phyloP scores from a whole-genome alignment of 2,329 filamentous ascomycete species.

The Neopestalotiopsis sp. region DNA sequence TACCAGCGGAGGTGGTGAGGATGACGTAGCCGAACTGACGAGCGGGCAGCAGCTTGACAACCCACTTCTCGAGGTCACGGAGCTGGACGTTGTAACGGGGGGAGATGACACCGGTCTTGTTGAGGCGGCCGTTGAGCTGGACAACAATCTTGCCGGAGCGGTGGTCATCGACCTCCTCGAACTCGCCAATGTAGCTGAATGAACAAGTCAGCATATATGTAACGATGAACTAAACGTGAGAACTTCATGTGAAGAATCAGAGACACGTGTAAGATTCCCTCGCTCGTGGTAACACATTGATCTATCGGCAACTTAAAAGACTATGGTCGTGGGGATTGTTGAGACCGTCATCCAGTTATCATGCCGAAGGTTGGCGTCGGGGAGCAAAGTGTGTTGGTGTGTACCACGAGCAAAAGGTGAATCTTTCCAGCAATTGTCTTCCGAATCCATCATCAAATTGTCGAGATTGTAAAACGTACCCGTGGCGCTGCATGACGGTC shows the following conservation, averaged over 20 bases:
- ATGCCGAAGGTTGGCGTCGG: constrained; percentile 73
- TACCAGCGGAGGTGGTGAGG: constrained; percentile 97
- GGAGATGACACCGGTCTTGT: constrained; percentile 99
- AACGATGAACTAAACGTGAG: constrained; percentile 92
- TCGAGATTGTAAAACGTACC: constrained; percentile 62
- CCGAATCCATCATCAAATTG: not conserved
- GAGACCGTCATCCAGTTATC: constrained; percentile 99
- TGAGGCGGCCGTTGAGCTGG: constrained; percentile 98
- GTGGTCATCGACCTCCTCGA: constrained; percentile 99
- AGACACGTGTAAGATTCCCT: constrained; percentile 97
- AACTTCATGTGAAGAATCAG: constrained; percentile 76
- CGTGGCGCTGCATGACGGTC: constrained; percentile 98
- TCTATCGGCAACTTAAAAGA: constrained; percentile 99
- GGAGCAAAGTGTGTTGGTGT: constrained; percentile 3
- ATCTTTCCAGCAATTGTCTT: not conserved
- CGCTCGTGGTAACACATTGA: constrained; percentile 66
- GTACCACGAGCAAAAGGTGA: not conserved
- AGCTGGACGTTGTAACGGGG: constrained; percentile 99
- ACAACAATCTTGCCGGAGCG: constrained; percentile 99
- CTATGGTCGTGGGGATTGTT: constrained; percentile 80
- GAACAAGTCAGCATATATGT: constrained; percentile 71
- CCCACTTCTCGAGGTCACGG: constrained; percentile 98
- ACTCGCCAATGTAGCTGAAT: constrained; percentile 94
- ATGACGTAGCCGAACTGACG: constrained; percentile 99
- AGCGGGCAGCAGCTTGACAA: constrained; percentile 96